Percentiles rank a stretch among this genome's conserved stretches.
Evolutionary conservation across 2,329 filamentous ascomycete genomes (phyloP).

Genomic region (Stemphylium vesicarium): DNA sequence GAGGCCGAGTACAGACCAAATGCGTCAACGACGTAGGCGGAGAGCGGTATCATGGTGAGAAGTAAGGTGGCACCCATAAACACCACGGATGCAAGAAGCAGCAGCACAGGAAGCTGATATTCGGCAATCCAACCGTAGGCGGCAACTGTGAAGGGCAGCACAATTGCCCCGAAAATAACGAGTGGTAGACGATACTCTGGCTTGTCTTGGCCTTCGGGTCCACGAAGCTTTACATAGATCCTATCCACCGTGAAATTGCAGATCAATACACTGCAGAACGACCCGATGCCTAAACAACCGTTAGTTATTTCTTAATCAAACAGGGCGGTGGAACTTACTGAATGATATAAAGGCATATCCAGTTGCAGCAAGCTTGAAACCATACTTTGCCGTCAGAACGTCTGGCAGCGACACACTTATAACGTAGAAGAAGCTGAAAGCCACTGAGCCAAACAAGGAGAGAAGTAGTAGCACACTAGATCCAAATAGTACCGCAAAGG

Average conservation of each 20-base stretch:
- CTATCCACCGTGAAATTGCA: constrained; percentile 61
- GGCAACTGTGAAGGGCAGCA: constrained; percentile 55
- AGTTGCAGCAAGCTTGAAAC: constrained; percentile 56
- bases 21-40: constrained; percentile 64
- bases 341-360: constrained; percentile 63
- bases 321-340: constrained; percentile 47
- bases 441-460: constrained; percentile 51
- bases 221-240: constrained; percentile 59
- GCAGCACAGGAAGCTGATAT: constrained; percentile 49
- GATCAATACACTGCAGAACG: constrained; percentile 55
- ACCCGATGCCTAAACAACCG: constrained; percentile 53
- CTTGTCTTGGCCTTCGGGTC: constrained; percentile 47
- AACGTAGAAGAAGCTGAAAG: constrained; percentile 56
- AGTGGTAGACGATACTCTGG: constrained; percentile 65
- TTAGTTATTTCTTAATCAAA: background rate
- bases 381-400: constrained; percentile 52
- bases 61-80: constrained; percentile 57
- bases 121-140: constrained; percentile 62
- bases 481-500: constrained; percentile 52
- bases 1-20: constrained; percentile 63
- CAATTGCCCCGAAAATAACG: constrained; percentile 54
- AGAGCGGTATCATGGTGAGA: constrained; percentile 58
- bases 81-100: constrained; percentile 54
- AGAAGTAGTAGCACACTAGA: constrained; percentile 63
- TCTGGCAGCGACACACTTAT: constrained; percentile 55